Base-by-base conservation (phyloP, 2,329 filamentous ascomycete genomes). In the Fusarium fracticaudum region DNA sequence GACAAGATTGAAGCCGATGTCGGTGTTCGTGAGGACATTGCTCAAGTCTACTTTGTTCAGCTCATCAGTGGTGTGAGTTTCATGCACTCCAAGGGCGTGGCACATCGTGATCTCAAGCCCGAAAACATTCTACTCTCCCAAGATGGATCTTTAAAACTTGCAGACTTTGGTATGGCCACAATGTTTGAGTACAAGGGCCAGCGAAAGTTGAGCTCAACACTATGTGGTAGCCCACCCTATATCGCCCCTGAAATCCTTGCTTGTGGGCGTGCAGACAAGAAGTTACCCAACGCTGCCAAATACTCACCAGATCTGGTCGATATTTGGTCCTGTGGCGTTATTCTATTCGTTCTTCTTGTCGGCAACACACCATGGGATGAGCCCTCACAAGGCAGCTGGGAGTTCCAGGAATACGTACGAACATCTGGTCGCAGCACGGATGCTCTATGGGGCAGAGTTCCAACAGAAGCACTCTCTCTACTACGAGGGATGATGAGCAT, bases 1-100 rank as follows among this genome's bases (percentile, higher is more conserved):
- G 96, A 99, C 90, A 99, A 99, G 86, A 98, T 99, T 77, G 97
- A 99, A 84, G 95, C 96, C 24, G 96, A 99, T 82, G 94, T 96
- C 50, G 96, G 96, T 54, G 94, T 98, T n/a, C 90, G 92, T 12
- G 91, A 97, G 82, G 94, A 98, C 81, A 94, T 99, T 80, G 96
- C 96, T 40, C 97, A 99, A 81, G 91, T 98, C 71, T 99, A 98
- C 85, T 99, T 99, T 82, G 89, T 92, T 6, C 96, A 99, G 84
- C 89, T 99, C 71, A 89, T 98, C 77, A 91, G 91, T 80, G 96
- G 96, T 14, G 93, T 98, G 71, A 92, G 92, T 79, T 99, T 95
- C 84, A 97, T 98, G 89, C 96, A 99, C 84, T 94, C 93, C 40
- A 98, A 96, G 82, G 96, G 96, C 26, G 93, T 99, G 20, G 95